phyloP scores from a whole-genome alignment of 106 monocot species.

The Phalaenopsis aphrodite region DNA sequence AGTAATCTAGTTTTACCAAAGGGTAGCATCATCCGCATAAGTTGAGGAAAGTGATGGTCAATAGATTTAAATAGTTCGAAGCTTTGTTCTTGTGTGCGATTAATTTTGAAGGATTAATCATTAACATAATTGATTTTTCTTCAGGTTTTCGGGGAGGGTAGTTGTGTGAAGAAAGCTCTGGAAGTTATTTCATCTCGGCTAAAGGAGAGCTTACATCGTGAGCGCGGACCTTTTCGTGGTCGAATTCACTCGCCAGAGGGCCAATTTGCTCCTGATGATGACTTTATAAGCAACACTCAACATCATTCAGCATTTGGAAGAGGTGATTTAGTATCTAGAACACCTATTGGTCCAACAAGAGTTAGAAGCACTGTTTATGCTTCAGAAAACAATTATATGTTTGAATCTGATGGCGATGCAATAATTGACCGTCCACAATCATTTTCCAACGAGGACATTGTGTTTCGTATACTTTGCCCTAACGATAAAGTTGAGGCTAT shows the following conservation, averaged over 20 bases:
- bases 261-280: conserved; percentile 48
- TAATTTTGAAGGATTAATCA: background rate
- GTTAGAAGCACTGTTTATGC: conserved; percentile 32
- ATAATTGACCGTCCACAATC: conserved; percentile 26
- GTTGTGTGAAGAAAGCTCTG: conserved; percentile 81
- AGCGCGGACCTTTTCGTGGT: conserved; percentile 72
- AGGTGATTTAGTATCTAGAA: conserved; percentile 36
- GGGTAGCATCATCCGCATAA: background rate
- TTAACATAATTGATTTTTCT: background rate
- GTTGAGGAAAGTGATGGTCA: background rate
- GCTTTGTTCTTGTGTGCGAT: background rate
- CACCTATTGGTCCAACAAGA: conserved; percentile 28
- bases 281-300: conserved; percentile 30
- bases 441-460: conserved; percentile 41
- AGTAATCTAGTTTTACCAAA: background rate
- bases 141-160: conserved; percentile 83
- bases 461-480: conserved; percentile 87
- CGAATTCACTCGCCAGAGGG: conserved; percentile 56
- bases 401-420: conserved; percentile 47
- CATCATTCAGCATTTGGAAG: conserved; percentile 40
- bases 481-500: conserved; percentile 63
- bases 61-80: background rate
- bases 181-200: conserved; percentile 68
- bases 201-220: conserved; percentile 93
- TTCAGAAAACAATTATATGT: conserved; percentile 34